Conservation (phyloP, 1,139 yeast genomes). For the Scheffersomyces insectosa region DNA sequence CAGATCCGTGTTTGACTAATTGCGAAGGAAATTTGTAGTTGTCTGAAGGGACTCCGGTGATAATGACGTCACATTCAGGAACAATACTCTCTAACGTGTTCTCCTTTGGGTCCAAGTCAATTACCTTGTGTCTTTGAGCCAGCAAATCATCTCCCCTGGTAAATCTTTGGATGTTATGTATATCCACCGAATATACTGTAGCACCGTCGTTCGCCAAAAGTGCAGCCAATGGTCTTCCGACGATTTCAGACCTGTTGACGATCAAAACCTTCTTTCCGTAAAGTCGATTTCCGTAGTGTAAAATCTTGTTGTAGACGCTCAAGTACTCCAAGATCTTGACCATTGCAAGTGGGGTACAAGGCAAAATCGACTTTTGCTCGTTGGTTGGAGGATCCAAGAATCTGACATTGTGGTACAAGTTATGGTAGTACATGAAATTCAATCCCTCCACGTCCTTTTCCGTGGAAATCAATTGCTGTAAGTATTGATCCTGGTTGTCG, state of each 20-base stretch:
- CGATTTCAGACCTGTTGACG: constrained; percentile 92
- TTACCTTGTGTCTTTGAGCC: constrained; percentile 80
- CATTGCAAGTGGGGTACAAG: constrained; percentile 94
- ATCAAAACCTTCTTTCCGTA: constrained; percentile 91
- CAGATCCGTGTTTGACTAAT: constrained; percentile 80
- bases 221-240: constrained; percentile 96
- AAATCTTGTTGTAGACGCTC: constrained; percentile 78
- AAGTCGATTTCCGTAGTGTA: constrained; percentile 86
- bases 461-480: constrained; percentile 84
- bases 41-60: constrained; percentile 92
- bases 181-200: constrained; percentile 86
- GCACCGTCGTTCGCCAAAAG: constrained; percentile 97
- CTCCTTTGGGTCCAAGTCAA: constrained; percentile 53
- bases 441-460: constrained; percentile 96
- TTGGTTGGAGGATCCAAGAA: constrained; percentile 68
- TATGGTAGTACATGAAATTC: constrained; percentile 86
- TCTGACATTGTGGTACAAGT: constrained; percentile 89
- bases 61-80: constrained; percentile 79
- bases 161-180: constrained; percentile 83
- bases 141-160: constrained; percentile 92
- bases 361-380: constrained; percentile 81
- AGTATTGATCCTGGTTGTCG: constrained; percentile 88
- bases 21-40: constrained; percentile 83
- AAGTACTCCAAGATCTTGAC: constrained; percentile 90
- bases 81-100: constrained; percentile 63